phyloP scores from a whole-genome alignment of 2,329 filamentous ascomycete species.

The Alternaria sp. region DNA sequence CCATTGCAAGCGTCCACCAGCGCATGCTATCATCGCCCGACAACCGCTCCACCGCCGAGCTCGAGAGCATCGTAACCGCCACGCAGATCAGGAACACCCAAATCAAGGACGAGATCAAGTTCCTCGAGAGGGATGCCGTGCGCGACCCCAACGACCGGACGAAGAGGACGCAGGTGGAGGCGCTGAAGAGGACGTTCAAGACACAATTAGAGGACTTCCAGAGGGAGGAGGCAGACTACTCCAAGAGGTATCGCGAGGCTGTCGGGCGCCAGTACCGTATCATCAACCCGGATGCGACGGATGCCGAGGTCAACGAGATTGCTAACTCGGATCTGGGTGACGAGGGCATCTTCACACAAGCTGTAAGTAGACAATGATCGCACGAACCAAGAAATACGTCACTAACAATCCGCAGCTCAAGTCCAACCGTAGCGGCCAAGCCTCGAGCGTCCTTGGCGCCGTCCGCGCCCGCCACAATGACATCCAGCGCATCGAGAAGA shows the following conservation, averaged over 20 bases:
- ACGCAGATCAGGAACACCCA: slow-evolving; percentile 61
- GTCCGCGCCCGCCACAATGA: slow-evolving; percentile 85
- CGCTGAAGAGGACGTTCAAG: slow-evolving; percentile 75
- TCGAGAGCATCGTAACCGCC: slow-evolving; percentile 74
- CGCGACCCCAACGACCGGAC: slow-evolving; percentile 68
- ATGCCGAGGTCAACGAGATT: slow-evolving; percentile 73
- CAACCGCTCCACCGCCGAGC: slow-evolving; percentile 57
- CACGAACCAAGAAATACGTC: background rate
- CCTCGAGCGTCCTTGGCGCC: slow-evolving; percentile 74
- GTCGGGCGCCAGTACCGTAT: slow-evolving; percentile 82
- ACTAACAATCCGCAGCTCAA: slow-evolving; percentile 63
- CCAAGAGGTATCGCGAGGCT: slow-evolving; percentile 75
- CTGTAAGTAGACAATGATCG: slow-evolving; percentile 62
- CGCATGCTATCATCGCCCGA: slow-evolving; percentile 72
- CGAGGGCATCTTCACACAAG: slow-evolving; percentile 82
- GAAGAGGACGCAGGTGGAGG: slow-evolving; percentile 73
- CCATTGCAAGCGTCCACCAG: slow-evolving; percentile 74
- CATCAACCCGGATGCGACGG: slow-evolving; percentile 80
- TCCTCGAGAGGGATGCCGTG: slow-evolving; percentile 72
- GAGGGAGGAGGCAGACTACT: slow-evolving; percentile 73
- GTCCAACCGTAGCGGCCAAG: slow-evolving; percentile 76
- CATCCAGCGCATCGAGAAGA: slow-evolving; percentile 79
- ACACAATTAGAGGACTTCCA: slow-evolving; percentile 74
- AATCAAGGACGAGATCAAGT: slow-evolving; percentile 81
- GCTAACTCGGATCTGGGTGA: slow-evolving; percentile 75